Conservation (phyloP, 2,329 filamentous ascomycete species). For the Pseudogymnoascus sp. region DNA sequence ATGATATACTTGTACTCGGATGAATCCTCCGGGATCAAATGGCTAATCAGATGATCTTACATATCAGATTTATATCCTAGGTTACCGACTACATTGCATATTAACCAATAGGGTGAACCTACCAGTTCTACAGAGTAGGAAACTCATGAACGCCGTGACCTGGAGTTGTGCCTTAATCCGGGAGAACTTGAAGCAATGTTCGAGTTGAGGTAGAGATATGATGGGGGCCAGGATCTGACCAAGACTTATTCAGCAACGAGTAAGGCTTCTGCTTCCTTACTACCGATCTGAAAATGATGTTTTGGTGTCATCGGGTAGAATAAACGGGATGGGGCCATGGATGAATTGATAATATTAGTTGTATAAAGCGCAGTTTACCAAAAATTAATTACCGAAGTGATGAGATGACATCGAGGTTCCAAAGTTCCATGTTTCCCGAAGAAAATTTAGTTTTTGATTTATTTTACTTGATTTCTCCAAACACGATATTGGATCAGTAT, state of each 20-base stretch:
- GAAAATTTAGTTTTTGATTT: neutral
- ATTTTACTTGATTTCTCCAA: neutral
- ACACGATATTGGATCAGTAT: neutral
- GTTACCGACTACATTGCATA: neutral
- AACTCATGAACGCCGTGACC: neutral
- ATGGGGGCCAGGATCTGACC: neutral
- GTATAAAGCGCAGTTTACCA: neutral
- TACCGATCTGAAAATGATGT: neutral
- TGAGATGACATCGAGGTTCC: neutral
- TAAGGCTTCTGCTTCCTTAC: neutral
- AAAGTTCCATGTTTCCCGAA: neutral
- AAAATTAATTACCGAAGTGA: neutral
- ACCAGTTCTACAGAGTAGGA: neutral
- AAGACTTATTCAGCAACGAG: neutral
- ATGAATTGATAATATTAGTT: neutral
- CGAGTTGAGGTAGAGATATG: neutral
- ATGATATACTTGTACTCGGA: neutral
- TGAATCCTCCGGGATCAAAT: neutral
- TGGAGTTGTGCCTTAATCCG: neutral
- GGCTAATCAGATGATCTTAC: neutral
- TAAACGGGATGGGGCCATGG: neutral
- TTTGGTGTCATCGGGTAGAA: neutral
- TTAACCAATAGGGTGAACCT: neutral
- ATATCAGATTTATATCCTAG: neutral
- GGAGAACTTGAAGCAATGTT: neutral